Percentiles rank a stretch among this genome's conserved stretches.
phyloP scores from a whole-genome alignment of 257 asterid genomes.

The Solanum gracilifrons region DNA sequence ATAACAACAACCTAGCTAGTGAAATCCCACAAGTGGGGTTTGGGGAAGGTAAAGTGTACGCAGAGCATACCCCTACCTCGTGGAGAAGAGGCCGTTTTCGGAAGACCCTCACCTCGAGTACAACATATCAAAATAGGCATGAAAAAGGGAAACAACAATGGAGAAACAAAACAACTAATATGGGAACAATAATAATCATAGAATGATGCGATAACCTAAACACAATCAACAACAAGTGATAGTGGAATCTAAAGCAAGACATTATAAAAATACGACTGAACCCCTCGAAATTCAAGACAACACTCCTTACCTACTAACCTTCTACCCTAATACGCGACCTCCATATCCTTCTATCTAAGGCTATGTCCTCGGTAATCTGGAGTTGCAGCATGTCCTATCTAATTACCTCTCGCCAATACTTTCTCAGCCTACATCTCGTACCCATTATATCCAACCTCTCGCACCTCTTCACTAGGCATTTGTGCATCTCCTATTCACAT shows the following conservation, averaged over 20 bases:
- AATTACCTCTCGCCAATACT: background rate
- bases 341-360: background rate
- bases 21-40: background rate
- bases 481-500: background rate
- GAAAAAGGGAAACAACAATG: background rate
- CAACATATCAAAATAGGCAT: background rate
- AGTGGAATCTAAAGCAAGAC: background rate
- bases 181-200: background rate
- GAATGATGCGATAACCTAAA: background rate
- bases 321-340: background rate
- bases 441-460: background rate
- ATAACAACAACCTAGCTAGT: too few relatives aligned
- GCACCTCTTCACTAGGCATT: background rate
- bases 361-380: background rate
- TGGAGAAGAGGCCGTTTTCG: background rate
- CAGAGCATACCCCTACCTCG: background rate
- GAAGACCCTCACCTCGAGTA: background rate
- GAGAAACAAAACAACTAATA: background rate
- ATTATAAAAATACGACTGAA: background rate
- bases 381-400: background rate
- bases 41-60: background rate
- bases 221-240: background rate
- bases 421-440: background rate
- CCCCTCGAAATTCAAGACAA: background rate
- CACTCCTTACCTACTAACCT: background rate